phyloP scores from a whole-genome alignment of 1,139 yeast genomes.

The Lodderomyces orthopsilosis region DNA sequence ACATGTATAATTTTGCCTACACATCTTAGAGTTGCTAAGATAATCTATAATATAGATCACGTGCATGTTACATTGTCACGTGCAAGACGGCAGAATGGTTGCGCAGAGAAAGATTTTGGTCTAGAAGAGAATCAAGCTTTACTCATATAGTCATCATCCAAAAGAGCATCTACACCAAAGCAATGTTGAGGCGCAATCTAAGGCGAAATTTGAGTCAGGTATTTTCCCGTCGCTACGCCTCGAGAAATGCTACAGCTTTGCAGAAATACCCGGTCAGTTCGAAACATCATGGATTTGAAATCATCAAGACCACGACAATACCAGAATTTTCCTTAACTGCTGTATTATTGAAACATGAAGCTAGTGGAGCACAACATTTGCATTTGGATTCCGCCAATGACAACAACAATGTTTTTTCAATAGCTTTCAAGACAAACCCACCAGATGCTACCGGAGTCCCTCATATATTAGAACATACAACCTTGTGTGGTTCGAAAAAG shows the following conservation, averaged over 20 bases:
- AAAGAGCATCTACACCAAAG: not conserved
- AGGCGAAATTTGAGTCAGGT: not conserved
- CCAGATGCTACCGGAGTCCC: conserved; percentile 95
- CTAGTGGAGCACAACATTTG: conserved; percentile 76
- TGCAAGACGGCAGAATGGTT: not conserved
- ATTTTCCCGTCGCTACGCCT: conserved; percentile 3
- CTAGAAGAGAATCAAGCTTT: not conserved
- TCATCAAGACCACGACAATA: conserved; percentile 61
- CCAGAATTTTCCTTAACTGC: conserved; percentile 86
- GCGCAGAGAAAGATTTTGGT: not conserved
- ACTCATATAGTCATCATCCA: not conserved
- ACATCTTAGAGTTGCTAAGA: too few species aligned
- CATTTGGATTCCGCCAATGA: conserved; percentile 79
- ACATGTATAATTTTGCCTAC: too few species aligned
- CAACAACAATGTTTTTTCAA: conserved; percentile 79
- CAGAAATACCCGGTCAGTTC: conserved; percentile 64
- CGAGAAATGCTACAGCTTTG: conserved; percentile 9
- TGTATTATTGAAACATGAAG: conserved; percentile 61
- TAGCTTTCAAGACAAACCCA: conserved; percentile 91
- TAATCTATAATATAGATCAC: too few species aligned
- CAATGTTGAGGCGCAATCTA: conserved; percentile 7
- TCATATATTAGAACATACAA: conserved; percentile 92
- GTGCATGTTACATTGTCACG: too few species aligned
- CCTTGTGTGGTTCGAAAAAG: conserved; percentile 86
- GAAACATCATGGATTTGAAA: conserved; percentile 59